Evolutionary conservation across 2,329 filamentous ascomycete species (phyloP), one percentile per base, ranked within the genome.

Genomic region (Fusarium guadeloupense): DNA sequence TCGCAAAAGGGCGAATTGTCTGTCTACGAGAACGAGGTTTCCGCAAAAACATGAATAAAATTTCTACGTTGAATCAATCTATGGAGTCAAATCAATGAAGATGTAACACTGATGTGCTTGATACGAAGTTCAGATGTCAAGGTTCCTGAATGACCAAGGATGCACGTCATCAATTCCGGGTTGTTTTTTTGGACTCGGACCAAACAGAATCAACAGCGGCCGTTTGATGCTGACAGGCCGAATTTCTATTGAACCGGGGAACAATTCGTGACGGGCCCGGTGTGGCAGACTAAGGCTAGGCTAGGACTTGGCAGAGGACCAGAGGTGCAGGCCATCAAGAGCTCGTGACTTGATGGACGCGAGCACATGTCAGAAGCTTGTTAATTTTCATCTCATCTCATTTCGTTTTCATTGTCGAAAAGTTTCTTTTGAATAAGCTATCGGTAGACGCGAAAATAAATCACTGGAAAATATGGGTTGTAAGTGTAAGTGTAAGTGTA

Each of bases 1-100:
- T 67, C 56, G 64, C 62, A 69, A 68, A 68, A 62, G 28, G 64
- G 66, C 62, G 56, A 66, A 62, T 49, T 62, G 55, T 58, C 61
- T 62, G 55, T 58, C 61, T 42, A 64, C 26, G 46, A 66, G 51
- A 65, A 58, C 58, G 38, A 56, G 48, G 46, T 58, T 66, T 54
- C 55, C 28, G 43, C 51, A 69, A 68, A 69, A 69, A 69, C 66
- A 69, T 64, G 66, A 69, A 68, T 66, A 69, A 69, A 69, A 69
- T 13, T 62, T 69, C n/a, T 54, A 66, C 47, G 34, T 46, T 57
- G 33, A 50, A 38, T 26, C n/a, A 41, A 43, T 39, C 43, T n/a
- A n/a, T n/a, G n/a, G n/a, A 59, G 44, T 20, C n/a, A 54, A 54
- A 41, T 34, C 34, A 21, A 23, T 39, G 26, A 30, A 44, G 41